These are phyloP conservation scores for Nepenthes alata DNA, from an alignment of 179 eudicot genomes.

Conservation along the genomic window DNA sequence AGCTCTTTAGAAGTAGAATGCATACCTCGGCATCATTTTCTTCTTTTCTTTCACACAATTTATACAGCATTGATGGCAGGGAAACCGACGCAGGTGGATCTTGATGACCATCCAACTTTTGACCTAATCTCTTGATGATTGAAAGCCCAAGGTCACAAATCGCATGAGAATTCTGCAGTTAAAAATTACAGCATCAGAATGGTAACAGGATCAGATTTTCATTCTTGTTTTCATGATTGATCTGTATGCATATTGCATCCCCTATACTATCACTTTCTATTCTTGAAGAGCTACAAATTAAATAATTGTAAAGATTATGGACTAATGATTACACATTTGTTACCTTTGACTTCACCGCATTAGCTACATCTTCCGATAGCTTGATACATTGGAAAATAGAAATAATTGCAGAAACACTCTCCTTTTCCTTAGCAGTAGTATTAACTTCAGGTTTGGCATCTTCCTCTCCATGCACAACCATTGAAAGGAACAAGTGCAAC, in stretches of 20 bases:
- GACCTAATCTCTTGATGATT: slow-evolving; percentile 50
- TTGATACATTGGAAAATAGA: slow-evolving; percentile 55
- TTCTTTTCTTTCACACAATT: slow-evolving; percentile 48
- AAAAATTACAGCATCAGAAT: slow-evolving; percentile 3
- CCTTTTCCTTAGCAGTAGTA: slow-evolving; percentile 37
- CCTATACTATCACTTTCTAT: too few species aligned
- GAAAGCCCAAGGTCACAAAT: slow-evolving; percentile 77
- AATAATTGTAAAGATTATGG: not conserved
- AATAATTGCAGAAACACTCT: slow-evolving; percentile 24
- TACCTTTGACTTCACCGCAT: slow-evolving; percentile 72
- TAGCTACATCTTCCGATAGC: slow-evolving; percentile 61
- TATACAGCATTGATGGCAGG: slow-evolving; percentile 53
- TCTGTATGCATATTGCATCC: too few species aligned
- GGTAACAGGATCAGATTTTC: slow-evolving; percentile 4
- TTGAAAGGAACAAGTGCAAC: slow-evolving; percentile 68
- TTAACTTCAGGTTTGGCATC: slow-evolving; percentile 42
- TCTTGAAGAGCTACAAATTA: not conserved
- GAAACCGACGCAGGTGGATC: slow-evolving; percentile 30
- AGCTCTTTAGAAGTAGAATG: not conserved
- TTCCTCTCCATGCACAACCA: slow-evolving; percentile 65
- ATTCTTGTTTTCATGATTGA: not conserved
- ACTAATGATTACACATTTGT: not conserved
- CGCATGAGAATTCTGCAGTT: slow-evolving; percentile 68
- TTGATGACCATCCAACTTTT: slow-evolving; percentile 33
- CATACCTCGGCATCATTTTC: slow-evolving; percentile 45